Percentiles rank a stretch among this genome's conserved stretches.
Evolutionary conservation across 805 yeast species (phyloP).

Genomic region (Jamesozyma spencerorum): DNA sequence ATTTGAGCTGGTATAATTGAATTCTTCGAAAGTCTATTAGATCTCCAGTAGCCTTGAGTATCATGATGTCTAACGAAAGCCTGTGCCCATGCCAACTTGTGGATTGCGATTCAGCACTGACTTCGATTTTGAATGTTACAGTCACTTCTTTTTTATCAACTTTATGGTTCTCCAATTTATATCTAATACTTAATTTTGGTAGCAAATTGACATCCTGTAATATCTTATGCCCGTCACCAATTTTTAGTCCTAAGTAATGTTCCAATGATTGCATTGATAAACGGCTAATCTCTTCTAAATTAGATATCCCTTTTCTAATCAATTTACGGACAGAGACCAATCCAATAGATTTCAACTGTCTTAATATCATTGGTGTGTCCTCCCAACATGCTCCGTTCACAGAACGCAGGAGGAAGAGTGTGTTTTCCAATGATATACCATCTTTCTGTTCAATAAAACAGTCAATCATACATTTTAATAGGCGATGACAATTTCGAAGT

Average conservation of each 20-base stretch:
- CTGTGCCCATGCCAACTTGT: slow-evolving; percentile 30
- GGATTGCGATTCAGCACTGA: slow-evolving; percentile 15
- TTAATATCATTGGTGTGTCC: slow-evolving; percentile 34
- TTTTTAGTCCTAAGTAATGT: slow-evolving; percentile 32
- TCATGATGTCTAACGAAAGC: slow-evolving; percentile 27
- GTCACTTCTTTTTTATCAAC: slow-evolving; percentile 4
- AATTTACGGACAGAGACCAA: slow-evolving; percentile 33
- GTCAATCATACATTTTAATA: slow-evolving; percentile 38
- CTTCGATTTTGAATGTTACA: slow-evolving; percentile 17
- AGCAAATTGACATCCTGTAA: slow-evolving; percentile 27
- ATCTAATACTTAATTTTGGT: slow-evolving; percentile 31
- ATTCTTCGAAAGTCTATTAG: slow-evolving; percentile 40
- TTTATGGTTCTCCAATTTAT: slow-evolving; percentile 12
- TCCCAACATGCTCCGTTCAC: slow-evolving; percentile 44
- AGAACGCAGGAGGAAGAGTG: slow-evolving; percentile 34
- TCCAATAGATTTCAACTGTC: slow-evolving; percentile 42
- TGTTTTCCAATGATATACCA: slow-evolving; percentile 33
- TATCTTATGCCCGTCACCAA: slow-evolving; percentile 35
- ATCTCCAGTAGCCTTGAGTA: slow-evolving; percentile 27
- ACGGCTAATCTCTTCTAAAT: slow-evolving; percentile 26
- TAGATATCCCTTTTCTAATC: slow-evolving; percentile 28
- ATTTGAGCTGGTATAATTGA: slow-evolving; percentile 18
- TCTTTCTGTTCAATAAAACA: slow-evolving; percentile 35
- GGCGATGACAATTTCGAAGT: slow-evolving; percentile 35
- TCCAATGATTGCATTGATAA: slow-evolving; percentile 33